Evolutionary conservation across 1,284 basidiomycete genomes (phyloP), one percentile per base, ranked within the genome.

Genomic region (Leccinum subatratum): DNA sequence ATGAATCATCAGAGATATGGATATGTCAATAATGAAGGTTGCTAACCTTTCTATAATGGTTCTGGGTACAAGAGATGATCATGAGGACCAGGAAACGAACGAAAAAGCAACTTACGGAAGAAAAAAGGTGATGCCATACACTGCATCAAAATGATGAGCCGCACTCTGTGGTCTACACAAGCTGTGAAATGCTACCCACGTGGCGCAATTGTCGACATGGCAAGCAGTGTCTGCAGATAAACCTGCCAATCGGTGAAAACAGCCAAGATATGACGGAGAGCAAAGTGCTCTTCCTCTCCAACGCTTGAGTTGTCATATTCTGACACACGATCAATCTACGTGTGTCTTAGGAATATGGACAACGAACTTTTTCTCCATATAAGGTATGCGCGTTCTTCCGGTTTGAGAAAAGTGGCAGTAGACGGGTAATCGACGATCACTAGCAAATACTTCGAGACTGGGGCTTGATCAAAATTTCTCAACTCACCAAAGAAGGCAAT

Each of bases 211-310:
- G 90, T 76, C 0, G 86, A 85, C 77, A 89, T 81, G 72, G 86
- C 88, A 16, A 87, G 79, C 60, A 87, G 70, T n/a, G 72, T 3
- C 5, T 63, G 61, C 22, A 69, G 25, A 62, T 71, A 66, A 63
- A 86, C 79, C 77, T 92, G 89, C 89, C 89, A 91, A 70, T 90
- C 88, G 0, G 71, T 72, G 30, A 90, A 70, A 0, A 86, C 86
- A 20, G 82, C 79, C 73, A 78, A 75, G 34, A 91, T 70, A 71
- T 90, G 86, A 11, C 30, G 18, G n/a, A 6, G 59, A 20, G 34
- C 32, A 60, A 60, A 60, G 7, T 22, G 59, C 20, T 60, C 59
- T 60, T 87, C 87, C 71, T 90, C 89, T 1, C 86, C 87, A 0
- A 88, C 87, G 3, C 82, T 82, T 0, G 86, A 88, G 68, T 85